Evolutionary conservation across 116 monocot genomes (phyloP).

Genomic region (Iris pallida): DNA sequence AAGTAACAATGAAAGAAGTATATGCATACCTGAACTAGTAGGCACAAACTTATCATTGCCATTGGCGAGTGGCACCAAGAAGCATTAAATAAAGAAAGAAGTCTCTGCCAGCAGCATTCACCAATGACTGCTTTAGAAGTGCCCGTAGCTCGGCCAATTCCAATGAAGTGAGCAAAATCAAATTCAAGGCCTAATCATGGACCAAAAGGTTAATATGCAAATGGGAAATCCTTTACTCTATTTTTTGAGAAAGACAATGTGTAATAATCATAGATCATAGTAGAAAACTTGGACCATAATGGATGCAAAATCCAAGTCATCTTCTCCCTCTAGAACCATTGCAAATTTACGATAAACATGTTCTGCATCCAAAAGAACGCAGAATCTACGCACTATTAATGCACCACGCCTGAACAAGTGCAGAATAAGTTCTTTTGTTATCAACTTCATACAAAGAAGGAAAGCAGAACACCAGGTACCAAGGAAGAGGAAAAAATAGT

Average conservation of each 20-base stretch:
- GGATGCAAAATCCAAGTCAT: constrained; percentile 65
- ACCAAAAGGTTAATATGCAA: too few relatives aligned
- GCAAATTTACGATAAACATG: constrained; percentile 72
- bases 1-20: too few relatives aligned
- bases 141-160: constrained; percentile 52
- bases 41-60: constrained; percentile 74
- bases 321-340: constrained; percentile 56
- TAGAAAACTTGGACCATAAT: constrained; percentile 92
- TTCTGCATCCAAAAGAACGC: constrained; percentile 76
- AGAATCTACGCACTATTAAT: constrained; percentile 69
- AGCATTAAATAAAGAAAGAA: constrained; percentile 59
- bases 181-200: too few relatives aligned
- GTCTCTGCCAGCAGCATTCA: constrained; percentile 55
- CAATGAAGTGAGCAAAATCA: too few relatives aligned
- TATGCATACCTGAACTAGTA: constrained; percentile 64
- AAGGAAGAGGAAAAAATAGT: background rate
- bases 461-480: background rate
- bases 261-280: too few relatives aligned
- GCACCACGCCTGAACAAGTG: constrained; percentile 58
- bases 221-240: too few relatives aligned
- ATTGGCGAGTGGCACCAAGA: constrained; percentile 91
- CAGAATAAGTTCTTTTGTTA: background rate
- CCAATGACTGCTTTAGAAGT: constrained; percentile 62
- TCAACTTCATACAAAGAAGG: background rate
- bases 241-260: too few relatives aligned